Conservation (phyloP, 768 basidiomycete species). For the Asterophora parasitica region DNA sequence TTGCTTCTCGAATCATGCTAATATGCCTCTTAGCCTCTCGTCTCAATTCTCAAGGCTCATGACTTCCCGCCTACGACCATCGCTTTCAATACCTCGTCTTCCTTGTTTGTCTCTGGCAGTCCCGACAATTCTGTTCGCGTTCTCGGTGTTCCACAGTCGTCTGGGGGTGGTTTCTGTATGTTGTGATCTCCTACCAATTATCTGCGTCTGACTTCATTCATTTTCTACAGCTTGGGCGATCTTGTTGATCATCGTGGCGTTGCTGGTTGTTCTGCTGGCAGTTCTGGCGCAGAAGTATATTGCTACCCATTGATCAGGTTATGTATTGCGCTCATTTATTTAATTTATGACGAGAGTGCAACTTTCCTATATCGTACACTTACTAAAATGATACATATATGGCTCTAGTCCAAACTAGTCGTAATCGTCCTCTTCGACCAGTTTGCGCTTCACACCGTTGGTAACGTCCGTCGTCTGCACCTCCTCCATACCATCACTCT, state of each 20-base stretch:
- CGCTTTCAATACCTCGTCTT: constrained; percentile 79
- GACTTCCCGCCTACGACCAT: constrained; percentile 91
- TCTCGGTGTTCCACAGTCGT: constrained; percentile 60
- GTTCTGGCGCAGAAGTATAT: constrained; percentile 30
- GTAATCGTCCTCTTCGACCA: constrained; percentile 86
- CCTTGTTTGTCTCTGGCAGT: constrained; percentile 82
- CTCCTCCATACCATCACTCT: constrained; percentile 82
- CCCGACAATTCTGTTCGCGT: constrained; percentile 86
- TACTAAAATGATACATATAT: constrained; percentile 15
- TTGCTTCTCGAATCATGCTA: background rate
- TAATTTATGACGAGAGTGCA: too few relatives aligned
- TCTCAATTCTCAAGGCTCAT: constrained; percentile 89
- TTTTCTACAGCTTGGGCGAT: constrained; percentile 23
- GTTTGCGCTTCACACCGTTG: constrained; percentile 70
- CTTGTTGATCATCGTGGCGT: constrained; percentile 31
- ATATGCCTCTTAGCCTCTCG: constrained; percentile 54
- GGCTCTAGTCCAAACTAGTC: constrained; percentile 39
- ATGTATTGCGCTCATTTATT: too few relatives aligned
- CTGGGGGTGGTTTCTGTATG: constrained; percentile 49
- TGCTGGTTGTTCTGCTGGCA: constrained; percentile 40
- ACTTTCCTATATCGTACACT: constrained; percentile 11
- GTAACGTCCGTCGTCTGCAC: constrained; percentile 46
- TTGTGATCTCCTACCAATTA: constrained; percentile 7
- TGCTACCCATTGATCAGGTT: constrained; percentile 10
- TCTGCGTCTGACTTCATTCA: background rate